These are phyloP conservation scores for Pythium sukuiense DNA, from an alignment of 352 stramenopile species.

Conservation along the genomic window DNA sequence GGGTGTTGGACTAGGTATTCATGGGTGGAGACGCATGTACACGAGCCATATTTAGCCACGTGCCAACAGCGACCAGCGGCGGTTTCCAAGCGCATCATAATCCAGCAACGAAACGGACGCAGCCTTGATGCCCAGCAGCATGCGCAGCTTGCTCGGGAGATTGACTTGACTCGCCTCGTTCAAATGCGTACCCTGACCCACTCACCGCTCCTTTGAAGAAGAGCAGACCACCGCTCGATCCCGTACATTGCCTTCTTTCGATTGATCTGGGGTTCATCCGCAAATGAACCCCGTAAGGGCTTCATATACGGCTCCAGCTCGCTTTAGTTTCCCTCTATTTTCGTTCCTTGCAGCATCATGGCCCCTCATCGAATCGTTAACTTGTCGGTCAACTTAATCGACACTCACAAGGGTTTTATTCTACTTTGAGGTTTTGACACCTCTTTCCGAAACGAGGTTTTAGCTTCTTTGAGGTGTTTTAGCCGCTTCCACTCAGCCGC, in stretches of 20 bases:
- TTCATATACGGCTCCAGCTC: background rate
- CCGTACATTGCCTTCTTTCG: background rate
- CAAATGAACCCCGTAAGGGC: background rate
- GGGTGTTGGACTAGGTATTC: background rate
- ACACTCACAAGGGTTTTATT: background rate
- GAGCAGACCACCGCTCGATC: background rate
- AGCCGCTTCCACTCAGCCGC: slow-evolving; percentile 26
- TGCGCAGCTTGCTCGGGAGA: too few relatives aligned
- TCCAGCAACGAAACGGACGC: slow-evolving; percentile 1
- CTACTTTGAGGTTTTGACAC: slow-evolving; percentile 5
- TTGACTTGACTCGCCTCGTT: background rate
- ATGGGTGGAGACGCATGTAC: background rate
- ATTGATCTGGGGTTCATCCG: background rate
- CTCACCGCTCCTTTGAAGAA: background rate
- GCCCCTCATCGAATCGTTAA: background rate
- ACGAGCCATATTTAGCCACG: background rate
- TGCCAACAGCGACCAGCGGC: background rate
- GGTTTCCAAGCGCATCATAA: background rate
- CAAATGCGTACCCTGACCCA: background rate
- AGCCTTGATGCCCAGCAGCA: too few relatives aligned
- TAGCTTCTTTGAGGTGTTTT: slow-evolving; percentile 21
- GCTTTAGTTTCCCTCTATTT: background rate
- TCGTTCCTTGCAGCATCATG: background rate
- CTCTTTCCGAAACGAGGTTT: slow-evolving; percentile 1
- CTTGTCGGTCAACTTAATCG: background rate